Evolutionary conservation across 2,329 filamentous ascomycete genomes (phyloP), one percentile per base, ranked within the genome.

Genomic region (Claviceps humidiphila): DNA sequence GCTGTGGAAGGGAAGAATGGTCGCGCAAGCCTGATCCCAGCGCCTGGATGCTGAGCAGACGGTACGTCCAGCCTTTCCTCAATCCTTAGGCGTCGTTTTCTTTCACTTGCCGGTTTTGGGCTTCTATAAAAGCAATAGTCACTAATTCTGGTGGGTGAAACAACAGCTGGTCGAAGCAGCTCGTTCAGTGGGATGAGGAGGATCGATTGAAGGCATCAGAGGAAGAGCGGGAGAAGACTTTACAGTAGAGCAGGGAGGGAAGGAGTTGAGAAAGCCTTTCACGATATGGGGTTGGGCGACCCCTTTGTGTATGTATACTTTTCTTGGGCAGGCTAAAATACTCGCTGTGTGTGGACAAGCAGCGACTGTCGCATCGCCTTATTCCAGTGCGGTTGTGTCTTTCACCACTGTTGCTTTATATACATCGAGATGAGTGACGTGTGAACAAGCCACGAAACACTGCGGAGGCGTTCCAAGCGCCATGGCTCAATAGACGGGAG

Each of bases 1-100:
- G 86, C 65, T 85, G 87, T 41, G 79, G 87, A 60, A 75, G 81
- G 58, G 88, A 94, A 68, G 70, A 77, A 57, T 81, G 87, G 63
- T 77, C 83, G 60, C 82, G 77, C 68, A 88, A 89, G 75, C 88
- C 88, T 39, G 83, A 88, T 69, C 75, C 79, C 53, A 81, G 81
- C 61, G 74, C 85, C 63, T 93, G 90, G 77, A 89, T 84, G 69
- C 87, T 87, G 47, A 93, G 87, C 72, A 79, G 88, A 81, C 81
- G 85, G 87, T 91, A 76, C 63, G 85, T 78, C 8, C 8, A 40
- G 20, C 37, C 24, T 17, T 20, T 22, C 20, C 24, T 5, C 20
- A 37, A 24, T 22, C 11, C 14, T n/a, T 22, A 20, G 7, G 26
- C 11, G 13, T 24, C 5, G 38, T 11, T 34, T 34, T 34, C 9